phyloP scores from a whole-genome alignment of 495 filamentous ascomycete genomes.

The Xylaria sp. region DNA sequence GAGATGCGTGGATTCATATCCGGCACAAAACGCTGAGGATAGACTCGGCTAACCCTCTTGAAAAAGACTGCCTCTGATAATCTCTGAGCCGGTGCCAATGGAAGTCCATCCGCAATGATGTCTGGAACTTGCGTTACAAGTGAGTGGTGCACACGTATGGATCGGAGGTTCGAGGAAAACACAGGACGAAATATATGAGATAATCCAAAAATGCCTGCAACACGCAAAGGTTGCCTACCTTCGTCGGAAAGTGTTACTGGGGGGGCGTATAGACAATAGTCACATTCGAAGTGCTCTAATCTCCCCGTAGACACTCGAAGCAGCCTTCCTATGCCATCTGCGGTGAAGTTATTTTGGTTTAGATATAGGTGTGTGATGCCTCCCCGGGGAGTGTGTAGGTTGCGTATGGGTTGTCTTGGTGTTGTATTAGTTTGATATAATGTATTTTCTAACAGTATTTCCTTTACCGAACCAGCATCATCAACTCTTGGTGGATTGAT shows the following conservation, averaged over 20 bases:
- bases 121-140: conserved; percentile 53
- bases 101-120: conserved; percentile 34
- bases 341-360: conserved; percentile 46
- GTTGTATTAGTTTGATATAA: conserved; percentile 9
- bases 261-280: conserved; percentile 33
- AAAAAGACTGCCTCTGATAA: conserved; percentile 49
- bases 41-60: conserved; percentile 44
- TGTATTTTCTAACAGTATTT: conserved; percentile 32
- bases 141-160: conserved; percentile 55
- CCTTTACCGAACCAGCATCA: conserved; percentile 41
- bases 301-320: conserved; percentile 43
- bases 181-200: conserved; percentile 54
- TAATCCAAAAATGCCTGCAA: conserved; percentile 46
- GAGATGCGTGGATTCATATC: conserved; percentile 55
- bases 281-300: conserved; percentile 54
- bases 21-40: conserved; percentile 49
- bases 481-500: conserved; percentile 37
- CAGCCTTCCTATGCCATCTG: conserved; percentile 39
- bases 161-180: conserved; percentile 51
- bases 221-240: conserved; percentile 25
- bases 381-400: conserved; percentile 7
- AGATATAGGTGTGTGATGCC: conserved; percentile 55
- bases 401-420: conserved; percentile 10
- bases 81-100: conserved; percentile 36
- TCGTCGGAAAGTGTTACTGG: neutral